These are phyloP conservation scores for Fistulifera pelliculosa DNA, from an alignment of 108 stramenopile species.

Conservation along the genomic window DNA sequence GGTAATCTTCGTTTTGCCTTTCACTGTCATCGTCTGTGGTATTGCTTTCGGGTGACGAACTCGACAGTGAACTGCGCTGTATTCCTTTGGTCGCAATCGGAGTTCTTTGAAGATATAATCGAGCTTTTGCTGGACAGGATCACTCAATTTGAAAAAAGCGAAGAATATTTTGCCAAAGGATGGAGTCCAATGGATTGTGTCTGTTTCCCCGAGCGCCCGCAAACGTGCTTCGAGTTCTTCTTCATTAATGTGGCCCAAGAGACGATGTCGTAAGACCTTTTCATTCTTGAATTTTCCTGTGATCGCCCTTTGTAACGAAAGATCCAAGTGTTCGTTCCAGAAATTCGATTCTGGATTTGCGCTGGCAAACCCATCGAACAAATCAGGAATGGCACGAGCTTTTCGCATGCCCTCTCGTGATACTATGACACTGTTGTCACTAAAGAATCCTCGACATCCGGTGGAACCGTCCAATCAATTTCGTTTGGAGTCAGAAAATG, in stretches of 20 bases:
- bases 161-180: conserved; percentile 37
- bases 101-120: conserved; percentile 5
- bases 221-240: conserved; percentile 18
- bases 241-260: conserved; percentile 45
- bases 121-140: conserved; percentile 9
- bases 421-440: neutral
- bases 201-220: conserved; percentile 11
- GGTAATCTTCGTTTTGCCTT: conserved; percentile 29
- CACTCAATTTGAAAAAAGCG: conserved; percentile 35
- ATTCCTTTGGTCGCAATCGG: conserved; percentile 6
- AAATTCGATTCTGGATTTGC: conserved; percentile 23
- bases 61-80: conserved; percentile 43
- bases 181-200: conserved; percentile 25
- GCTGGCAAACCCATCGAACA: conserved; percentile 25
- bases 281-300: conserved; percentile 9
- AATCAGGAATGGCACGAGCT: conserved; percentile 13
- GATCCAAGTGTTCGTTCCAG: conserved; percentile 22
- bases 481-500: conserved; percentile 60
- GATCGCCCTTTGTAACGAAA: conserved; percentile 21
- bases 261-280: conserved; percentile 34
- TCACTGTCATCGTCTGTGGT: conserved; percentile 3
- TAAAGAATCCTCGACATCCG: conserved; percentile 13
- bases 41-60: conserved; percentile 54
- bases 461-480: conserved; percentile 69
- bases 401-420: conserved; percentile 11